phyloP scores from a whole-genome alignment of 495 filamentous ascomycete species.

The Hypoxylon fragiforme region DNA sequence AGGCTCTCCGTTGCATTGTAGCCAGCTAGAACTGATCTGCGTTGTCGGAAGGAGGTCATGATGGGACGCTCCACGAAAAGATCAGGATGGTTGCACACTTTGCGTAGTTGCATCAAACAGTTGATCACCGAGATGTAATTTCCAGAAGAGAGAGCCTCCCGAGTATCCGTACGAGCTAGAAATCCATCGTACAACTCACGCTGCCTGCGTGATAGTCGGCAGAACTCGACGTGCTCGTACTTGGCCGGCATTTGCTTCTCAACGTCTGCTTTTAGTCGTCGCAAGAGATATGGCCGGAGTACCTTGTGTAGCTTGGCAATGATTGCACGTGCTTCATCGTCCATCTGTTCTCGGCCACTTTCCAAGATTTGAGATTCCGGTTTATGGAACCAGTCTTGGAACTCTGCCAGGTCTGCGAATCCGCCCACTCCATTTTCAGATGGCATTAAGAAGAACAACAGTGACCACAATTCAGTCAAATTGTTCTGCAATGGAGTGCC shows the following conservation, averaged over 20 bases:
- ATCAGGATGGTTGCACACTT: slow-evolving; percentile 98
- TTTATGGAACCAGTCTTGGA: slow-evolving; percentile 89
- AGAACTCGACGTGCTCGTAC: slow-evolving; percentile 95
- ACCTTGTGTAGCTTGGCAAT: slow-evolving; percentile 92
- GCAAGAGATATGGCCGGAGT: slow-evolving; percentile 87
- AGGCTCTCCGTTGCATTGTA: slow-evolving; percentile 77
- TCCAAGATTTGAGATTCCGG: slow-evolving; percentile 95
- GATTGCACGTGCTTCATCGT: slow-evolving; percentile 84
- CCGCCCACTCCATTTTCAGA: slow-evolving; percentile 83
- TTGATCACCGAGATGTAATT: slow-evolving; percentile 98
- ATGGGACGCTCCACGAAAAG: slow-evolving; percentile 98
- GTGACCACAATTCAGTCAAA: slow-evolving; percentile 93
- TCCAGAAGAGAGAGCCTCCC: slow-evolving; percentile 85
- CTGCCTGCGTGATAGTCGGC: slow-evolving; percentile 90
- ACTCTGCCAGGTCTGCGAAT: slow-evolving; percentile 88
- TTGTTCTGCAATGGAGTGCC: slow-evolving; percentile 98
- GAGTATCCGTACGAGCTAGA: slow-evolving; percentile 88
- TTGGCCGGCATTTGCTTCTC: slow-evolving; percentile 99
- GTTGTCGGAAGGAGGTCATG: slow-evolving; percentile 94
- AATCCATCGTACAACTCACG: slow-evolving; percentile 96
- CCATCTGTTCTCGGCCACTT: slow-evolving; percentile 88
- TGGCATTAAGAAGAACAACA: slow-evolving; percentile 94
- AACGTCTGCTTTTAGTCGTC: slow-evolving; percentile 93
- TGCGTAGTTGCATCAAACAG: slow-evolving; percentile 95
- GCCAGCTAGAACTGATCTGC: slow-evolving; percentile 74